Percentiles rank a stretch among this genome's conserved stretches.
phyloP scores from a whole-genome alignment of 257 asterid species.

The Gardenia jasminoides region DNA sequence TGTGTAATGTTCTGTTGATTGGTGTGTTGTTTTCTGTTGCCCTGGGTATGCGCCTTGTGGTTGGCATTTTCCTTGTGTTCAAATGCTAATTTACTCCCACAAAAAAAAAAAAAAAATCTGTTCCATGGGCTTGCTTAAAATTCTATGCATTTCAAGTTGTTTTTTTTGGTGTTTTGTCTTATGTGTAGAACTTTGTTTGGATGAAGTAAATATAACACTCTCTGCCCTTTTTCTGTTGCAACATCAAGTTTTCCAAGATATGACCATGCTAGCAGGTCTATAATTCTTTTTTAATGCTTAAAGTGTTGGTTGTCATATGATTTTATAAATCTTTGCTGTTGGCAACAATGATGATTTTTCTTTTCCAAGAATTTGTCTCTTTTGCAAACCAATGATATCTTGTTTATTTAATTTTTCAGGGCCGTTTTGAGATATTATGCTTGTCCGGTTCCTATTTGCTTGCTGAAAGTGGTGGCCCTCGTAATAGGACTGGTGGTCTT shows the following conservation, averaged over 20 bases:
- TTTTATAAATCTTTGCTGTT: background rate
- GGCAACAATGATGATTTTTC: background rate
- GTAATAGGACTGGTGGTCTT: constrained; percentile 59
- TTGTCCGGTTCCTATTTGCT: constrained; percentile 67
- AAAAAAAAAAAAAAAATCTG: no score
- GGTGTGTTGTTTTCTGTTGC: no score
- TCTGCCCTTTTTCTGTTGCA: background rate
- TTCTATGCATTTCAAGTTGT: background rate
- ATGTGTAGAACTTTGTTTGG: background rate
- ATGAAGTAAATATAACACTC: background rate
- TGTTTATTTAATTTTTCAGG: constrained; percentile 34
- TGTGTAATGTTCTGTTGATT: no score
- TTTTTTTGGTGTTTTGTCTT: background rate
- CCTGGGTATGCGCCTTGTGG: no score
- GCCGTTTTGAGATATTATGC: constrained; percentile 62
- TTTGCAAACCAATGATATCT: background rate
- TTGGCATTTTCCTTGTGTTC: no score
- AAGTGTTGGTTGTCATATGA: background rate
- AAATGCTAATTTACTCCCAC: no score
- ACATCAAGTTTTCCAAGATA: background rate
- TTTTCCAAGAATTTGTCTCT: background rate
- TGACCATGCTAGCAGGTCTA: background rate
- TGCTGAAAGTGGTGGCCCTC: constrained; percentile 61
- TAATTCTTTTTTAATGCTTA: background rate
- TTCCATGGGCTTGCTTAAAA: background rate